Conservation (phyloP, 1,284 basidiomycete genomes). For the Fistulina hepatica region DNA sequence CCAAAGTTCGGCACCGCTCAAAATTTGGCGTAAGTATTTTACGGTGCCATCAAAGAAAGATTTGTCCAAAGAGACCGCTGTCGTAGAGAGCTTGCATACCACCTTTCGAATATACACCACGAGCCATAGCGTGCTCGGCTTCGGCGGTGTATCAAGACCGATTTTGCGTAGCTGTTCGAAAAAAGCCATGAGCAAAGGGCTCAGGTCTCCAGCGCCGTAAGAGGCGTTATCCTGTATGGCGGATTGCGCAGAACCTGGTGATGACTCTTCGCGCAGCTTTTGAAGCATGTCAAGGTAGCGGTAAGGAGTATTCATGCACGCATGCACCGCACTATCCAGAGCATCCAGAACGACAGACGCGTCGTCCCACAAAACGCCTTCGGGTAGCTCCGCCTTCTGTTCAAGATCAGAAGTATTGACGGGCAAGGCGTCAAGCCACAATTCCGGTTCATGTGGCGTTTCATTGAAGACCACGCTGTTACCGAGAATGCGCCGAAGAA, state of each 20-base stretch:
- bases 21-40: too few relatives aligned
- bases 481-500: conserved; percentile 54
- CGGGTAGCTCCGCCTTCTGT: conserved; percentile 30
- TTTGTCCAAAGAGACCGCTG: too few relatives aligned
- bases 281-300: conserved; percentile 73
- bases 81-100: too few relatives aligned
- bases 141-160: too few relatives aligned
- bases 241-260: conserved; percentile 42
- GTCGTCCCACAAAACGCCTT: conserved; percentile 43
- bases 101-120: too few relatives aligned
- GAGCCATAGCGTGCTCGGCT: too few relatives aligned
- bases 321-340: conserved; percentile 78
- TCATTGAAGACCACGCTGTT: conserved; percentile 77
- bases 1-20: too few relatives aligned
- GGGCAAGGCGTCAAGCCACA: conserved; percentile 67
- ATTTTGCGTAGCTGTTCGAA: conserved; percentile 64
- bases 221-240: too few relatives aligned
- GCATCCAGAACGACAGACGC: conserved; percentile 60
- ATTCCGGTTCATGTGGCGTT: conserved; percentile 56
- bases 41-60: too few relatives aligned
- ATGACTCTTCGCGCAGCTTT: conserved; percentile 16
- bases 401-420: conserved; percentile 23
- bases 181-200: conserved; percentile 67
- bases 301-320: conserved; percentile 80
- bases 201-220: conserved; percentile 24